Evolutionary conservation across 2,329 filamentous ascomycete genomes (phyloP).

Genomic region (Phaeosphaeria sp.): DNA sequence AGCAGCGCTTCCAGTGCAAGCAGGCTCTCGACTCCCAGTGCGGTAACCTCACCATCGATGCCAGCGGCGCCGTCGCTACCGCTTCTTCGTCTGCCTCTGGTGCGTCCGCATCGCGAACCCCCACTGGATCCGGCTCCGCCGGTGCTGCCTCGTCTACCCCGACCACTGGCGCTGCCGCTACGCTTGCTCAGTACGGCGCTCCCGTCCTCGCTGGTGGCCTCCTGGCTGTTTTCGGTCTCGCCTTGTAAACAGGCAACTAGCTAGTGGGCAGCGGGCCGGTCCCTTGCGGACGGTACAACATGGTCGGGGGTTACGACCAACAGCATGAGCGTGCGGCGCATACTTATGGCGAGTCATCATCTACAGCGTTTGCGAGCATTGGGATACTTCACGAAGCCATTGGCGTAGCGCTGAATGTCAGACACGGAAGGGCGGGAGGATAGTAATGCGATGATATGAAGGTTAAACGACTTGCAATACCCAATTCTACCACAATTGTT

Average conservation of each 20-base stretch:
- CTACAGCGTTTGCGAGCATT: slow-evolving; percentile 35
- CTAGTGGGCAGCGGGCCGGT: slow-evolving; percentile 32
- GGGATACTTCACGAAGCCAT: slow-evolving; percentile 27
- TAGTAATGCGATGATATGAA: slow-evolving; percentile 46
- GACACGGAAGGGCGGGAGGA: slow-evolving; percentile 24
- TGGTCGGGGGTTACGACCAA: slow-evolving; percentile 20
- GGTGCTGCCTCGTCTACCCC: slow-evolving; percentile 15
- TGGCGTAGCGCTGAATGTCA: slow-evolving; percentile 30
- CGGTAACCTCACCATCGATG: slow-evolving; percentile 55
- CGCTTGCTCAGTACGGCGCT: slow-evolving; percentile 58
- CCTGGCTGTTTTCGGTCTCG: slow-evolving; percentile 63
- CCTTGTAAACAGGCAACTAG: slow-evolving; percentile 56
- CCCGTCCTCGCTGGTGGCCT: slow-evolving; percentile 61
- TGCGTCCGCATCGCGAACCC: slow-evolving; percentile 35
- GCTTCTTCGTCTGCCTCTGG: slow-evolving; percentile 28
- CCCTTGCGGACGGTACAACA: slow-evolving; percentile 34
- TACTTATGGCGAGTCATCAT: slow-evolving; percentile 19
- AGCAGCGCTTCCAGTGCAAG: slow-evolving; percentile 55
- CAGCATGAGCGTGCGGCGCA: slow-evolving; percentile 19
- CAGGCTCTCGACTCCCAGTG: slow-evolving; percentile 53
- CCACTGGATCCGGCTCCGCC: slow-evolving; percentile 34
- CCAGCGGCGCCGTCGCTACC: slow-evolving; percentile 25
- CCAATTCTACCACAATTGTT: slow-evolving; percentile 33
- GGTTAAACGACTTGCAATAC: slow-evolving; percentile 44
- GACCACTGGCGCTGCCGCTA: slow-evolving; percentile 52